A percentile compares a stretch with the other conserved stretches of the same genome.
Evolutionary conservation across 2,329 filamentous ascomycete genomes (phyloP).

Genomic region (Cladobotryum mycophilum): DNA sequence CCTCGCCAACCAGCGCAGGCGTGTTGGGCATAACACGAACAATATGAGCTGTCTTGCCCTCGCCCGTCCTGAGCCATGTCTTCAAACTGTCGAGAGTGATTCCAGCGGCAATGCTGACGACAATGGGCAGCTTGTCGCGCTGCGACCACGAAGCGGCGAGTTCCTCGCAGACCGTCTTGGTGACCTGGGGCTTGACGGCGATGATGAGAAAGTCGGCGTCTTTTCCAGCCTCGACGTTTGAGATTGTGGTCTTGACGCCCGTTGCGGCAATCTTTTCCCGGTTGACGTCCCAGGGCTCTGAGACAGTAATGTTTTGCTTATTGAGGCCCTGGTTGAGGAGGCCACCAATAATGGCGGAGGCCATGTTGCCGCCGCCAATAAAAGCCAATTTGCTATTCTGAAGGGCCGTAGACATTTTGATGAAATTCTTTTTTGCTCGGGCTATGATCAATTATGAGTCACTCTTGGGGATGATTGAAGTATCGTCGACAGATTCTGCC

Average conservation of each 20-base stretch:
- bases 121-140: constrained; percentile 31
- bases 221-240: constrained; percentile 38
- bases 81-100: constrained; percentile 40
- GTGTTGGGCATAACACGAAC: constrained; percentile 51
- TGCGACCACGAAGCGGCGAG: constrained; percentile 34
- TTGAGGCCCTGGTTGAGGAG: constrained; percentile 37
- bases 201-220: constrained; percentile 43
- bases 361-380: constrained; percentile 47
- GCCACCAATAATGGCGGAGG: constrained; percentile 45
- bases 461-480: no score
- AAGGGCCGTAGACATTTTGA: constrained; percentile 22
- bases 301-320: constrained; percentile 40
- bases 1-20: constrained; percentile 44
- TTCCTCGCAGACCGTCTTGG: constrained; percentile 41
- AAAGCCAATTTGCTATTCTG: constrained; percentile 30
- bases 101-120: constrained; percentile 45
- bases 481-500: no score
- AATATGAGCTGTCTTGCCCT: constrained; percentile 34
- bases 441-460: background rate
- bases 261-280: constrained; percentile 40
- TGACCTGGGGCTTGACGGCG: constrained; percentile 47
- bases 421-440: background rate
- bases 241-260: constrained; percentile 40
- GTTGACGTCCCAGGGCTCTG: constrained; percentile 49
- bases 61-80: constrained; percentile 34